Conservation (phyloP, 306 rosid species). For the Inga oerstediana region DNA sequence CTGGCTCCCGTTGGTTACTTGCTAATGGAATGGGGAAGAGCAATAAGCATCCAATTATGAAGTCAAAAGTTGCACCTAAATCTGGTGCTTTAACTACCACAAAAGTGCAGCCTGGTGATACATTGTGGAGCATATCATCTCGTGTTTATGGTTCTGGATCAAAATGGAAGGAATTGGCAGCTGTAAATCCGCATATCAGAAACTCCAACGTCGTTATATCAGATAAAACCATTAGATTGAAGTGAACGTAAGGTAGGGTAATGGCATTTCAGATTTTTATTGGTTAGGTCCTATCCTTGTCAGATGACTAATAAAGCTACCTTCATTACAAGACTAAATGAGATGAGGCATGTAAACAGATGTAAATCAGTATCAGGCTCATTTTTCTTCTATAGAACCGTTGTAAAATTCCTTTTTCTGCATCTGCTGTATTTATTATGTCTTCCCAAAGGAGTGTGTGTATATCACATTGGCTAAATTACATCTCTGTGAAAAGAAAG, state of each 20-base stretch:
- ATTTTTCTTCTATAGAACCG: constrained; percentile 13
- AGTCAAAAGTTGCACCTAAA: constrained; percentile 57
- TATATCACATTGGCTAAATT: constrained; percentile 7
- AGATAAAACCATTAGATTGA: constrained; percentile 52
- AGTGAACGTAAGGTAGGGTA: constrained; percentile 36
- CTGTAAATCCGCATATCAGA: constrained; percentile 62
- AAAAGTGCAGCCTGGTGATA: constrained; percentile 72
- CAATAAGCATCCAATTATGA: constrained; percentile 60
- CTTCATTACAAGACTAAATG: not conserved
- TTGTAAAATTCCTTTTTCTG: constrained; percentile 2
- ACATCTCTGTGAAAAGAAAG: constrained; percentile 10
- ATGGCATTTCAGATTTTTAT: not conserved
- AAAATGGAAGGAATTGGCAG: constrained; percentile 71
- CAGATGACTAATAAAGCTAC: constrained; percentile 5
- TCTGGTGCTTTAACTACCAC: constrained; percentile 42
- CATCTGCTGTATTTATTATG: not conserved
- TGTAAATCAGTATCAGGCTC: constrained; percentile 4
- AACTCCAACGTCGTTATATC: constrained; percentile 73
- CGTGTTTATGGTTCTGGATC: constrained; percentile 60
- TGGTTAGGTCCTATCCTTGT: constrained; percentile 9
- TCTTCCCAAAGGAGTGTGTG: not conserved
- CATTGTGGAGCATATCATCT: constrained; percentile 86
- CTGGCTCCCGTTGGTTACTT: constrained; percentile 92
- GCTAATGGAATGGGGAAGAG: constrained; percentile 89
- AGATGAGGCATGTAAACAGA: constrained; percentile 2